Conservation (phyloP, 805 yeast species). For the Schizosaccharomyces cryophilus region DNA sequence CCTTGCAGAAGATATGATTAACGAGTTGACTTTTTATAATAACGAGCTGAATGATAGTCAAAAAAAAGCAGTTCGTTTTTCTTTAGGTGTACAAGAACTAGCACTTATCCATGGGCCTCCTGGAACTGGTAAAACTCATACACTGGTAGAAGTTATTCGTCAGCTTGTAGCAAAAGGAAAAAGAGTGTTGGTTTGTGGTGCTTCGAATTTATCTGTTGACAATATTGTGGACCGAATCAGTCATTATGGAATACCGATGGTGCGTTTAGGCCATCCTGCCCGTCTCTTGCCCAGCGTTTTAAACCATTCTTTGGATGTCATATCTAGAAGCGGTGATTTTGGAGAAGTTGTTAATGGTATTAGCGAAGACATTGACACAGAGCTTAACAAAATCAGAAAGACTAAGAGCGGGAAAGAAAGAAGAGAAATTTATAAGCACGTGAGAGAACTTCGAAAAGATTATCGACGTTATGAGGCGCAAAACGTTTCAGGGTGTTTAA, state of each 20-base stretch:
- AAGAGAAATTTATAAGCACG: conserved; percentile 38
- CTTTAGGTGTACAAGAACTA: conserved; percentile 25
- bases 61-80: conserved; percentile 40
- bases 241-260: conserved; percentile 13
- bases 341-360: conserved; percentile 45
- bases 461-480: conserved; percentile 39
- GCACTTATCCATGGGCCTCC: conserved; percentile 58
- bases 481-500: conserved; percentile 31
- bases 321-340: conserved; percentile 32
- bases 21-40: conserved; percentile 18
- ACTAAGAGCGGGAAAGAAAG: conserved; percentile 40
- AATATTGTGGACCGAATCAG: conserved; percentile 58
- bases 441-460: conserved; percentile 48
- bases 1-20: not conserved
- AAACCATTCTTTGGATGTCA: conserved; percentile 51
- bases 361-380: conserved; percentile 37
- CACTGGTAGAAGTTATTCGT: conserved; percentile 55
- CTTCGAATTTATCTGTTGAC: conserved; percentile 81
- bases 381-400: conserved; percentile 32
- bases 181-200: conserved; percentile 69
- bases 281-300: conserved; percentile 38
- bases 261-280: conserved; percentile 87
- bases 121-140: conserved; percentile 68
- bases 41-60: conserved; percentile 41
- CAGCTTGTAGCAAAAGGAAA: conserved; percentile 35